Conservation (phyloP, 306 rosid species). For the Castanea mollissima region DNA sequence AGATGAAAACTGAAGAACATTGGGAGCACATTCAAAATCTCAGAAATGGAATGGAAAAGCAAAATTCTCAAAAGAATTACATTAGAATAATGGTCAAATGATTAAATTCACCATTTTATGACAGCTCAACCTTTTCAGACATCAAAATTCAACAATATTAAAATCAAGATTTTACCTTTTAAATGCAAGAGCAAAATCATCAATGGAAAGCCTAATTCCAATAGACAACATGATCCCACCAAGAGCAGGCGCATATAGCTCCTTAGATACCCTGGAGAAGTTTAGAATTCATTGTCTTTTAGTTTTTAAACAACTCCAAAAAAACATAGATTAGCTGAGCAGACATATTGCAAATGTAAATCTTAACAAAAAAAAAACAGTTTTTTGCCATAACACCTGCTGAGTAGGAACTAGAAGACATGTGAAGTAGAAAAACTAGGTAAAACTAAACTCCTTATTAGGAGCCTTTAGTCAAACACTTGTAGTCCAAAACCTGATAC, state of each 20-base stretch:
- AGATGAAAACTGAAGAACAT: slow-evolving; percentile 32
- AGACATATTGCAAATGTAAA: neutral
- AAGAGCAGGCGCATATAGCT: slow-evolving; percentile 93
- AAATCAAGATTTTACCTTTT: slow-evolving; percentile 53
- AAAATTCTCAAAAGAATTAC: neutral
- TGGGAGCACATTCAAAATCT: slow-evolving; percentile 27
- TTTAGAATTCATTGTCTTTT: slow-evolving; percentile 25
- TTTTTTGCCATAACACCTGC: neutral
- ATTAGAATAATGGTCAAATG: too few relatives aligned
- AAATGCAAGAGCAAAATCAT: slow-evolving; percentile 90
- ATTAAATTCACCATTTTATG: too few relatives aligned
- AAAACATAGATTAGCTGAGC: neutral
- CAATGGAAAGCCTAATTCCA: slow-evolving; percentile 79
- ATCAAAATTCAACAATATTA: neutral
- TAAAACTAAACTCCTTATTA: slow-evolving; percentile 11
- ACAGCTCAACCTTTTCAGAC: too few relatives aligned
- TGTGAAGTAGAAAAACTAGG: neutral
- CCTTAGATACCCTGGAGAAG: slow-evolving; percentile 88
- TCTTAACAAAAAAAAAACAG: neutral
- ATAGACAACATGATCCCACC: slow-evolving; percentile 99
- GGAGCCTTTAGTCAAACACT: slow-evolving; percentile 39
- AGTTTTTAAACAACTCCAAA: slow-evolving; percentile 7
- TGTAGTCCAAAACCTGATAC: slow-evolving; percentile 21
- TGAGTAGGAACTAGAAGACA: neutral
- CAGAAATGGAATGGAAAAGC: slow-evolving; percentile 9